A percentile compares a stretch with the other conserved stretches of the same genome.
phyloP scores from a whole-genome alignment of 2,329 filamentous ascomycete species.

The Cryphonectria radicalis region DNA sequence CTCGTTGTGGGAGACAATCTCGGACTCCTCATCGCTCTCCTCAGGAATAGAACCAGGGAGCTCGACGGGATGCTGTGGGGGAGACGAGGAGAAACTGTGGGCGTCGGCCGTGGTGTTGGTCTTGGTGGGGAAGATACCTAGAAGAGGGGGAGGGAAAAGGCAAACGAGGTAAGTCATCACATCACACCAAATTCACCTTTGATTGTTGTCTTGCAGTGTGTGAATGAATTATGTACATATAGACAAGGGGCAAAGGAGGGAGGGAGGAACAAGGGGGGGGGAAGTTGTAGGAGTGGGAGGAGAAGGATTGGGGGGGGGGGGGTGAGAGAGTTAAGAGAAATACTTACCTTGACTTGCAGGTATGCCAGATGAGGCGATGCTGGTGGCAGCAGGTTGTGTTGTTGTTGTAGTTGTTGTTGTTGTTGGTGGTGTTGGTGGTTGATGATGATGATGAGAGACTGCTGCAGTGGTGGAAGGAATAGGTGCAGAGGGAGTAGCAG shows the following conservation, averaged over 20 bases:
- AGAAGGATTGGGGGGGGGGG: too few species aligned
- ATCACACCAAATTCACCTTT: neutral
- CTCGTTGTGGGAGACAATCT: constrained; percentile 63
- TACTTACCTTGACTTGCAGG: constrained; percentile 37
- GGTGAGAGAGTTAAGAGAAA: constrained; percentile 24
- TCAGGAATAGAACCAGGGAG: constrained; percentile 59
- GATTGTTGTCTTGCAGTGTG: neutral
- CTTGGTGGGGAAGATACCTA: neutral
- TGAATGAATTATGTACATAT: constrained; percentile 13
- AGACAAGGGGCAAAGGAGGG: neutral
- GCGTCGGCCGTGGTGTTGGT: constrained; percentile 26
- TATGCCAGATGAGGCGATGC: neutral
- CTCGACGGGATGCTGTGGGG: constrained; percentile 54
- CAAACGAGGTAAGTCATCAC: neutral
- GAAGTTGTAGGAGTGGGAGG: constrained; percentile 10
- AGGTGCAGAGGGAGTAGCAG: constrained; percentile 9
- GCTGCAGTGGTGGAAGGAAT: neutral
- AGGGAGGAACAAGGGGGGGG: neutral
- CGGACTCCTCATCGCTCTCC: constrained; percentile 60
- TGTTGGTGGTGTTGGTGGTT: too few species aligned
- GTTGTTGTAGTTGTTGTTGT: too few species aligned
- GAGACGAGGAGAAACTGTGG: constrained; percentile 45
- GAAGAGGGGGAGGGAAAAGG: neutral
- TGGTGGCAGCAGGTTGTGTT: neutral
- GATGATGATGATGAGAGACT: neutral